Evolutionary conservation across 345 rosid genomes (phyloP), one percentile per base, ranked within the genome.

Genomic region (Raphanus raphanistrum): DNA sequence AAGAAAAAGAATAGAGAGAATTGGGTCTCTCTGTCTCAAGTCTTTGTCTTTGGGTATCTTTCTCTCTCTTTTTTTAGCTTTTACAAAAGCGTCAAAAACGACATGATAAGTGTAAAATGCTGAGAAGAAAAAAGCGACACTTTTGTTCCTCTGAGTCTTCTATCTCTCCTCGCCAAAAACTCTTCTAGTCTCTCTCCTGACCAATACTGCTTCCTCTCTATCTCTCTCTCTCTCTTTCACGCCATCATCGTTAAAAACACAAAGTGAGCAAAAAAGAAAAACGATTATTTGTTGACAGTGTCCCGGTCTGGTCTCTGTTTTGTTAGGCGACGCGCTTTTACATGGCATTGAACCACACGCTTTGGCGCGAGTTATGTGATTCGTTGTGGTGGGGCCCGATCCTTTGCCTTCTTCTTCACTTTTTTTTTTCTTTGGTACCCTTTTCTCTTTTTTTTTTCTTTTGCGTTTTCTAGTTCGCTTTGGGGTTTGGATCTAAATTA

Each of bases 51-150:
- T 75, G 27, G 48, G 76, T 55, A 75, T 80, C 79, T 75, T 79
- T 48, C 57, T 58, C 63, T 11, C 33, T 67, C 63, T 11, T 27
- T 67, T 73, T 70, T 70, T 70, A 75, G 69, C 79, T 74, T 74
- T 80, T 70, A 65, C 79, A 80, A 80, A 80, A 80, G 79, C 72
- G 83, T 80, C 72, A 59, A 80, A 73, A 61, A 79, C 68, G 78
- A 79, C 79, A 70, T 11, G 76, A 74, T 75, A 70, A 74, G 59
- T 70, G 52, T 8, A 13, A 79, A 73, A 74, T 70, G 76, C 63
- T 63, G 72, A 26, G 79, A 74, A 61, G 66, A 57, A 62, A 32
- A 70, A 70, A 57, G 45, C 57, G 9, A 65, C 76, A 70, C 76
- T 70, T 80, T 70, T 74, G 68, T 69, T 63, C 4, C 68, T 72